A percentile compares a stretch with the other conserved stretches of the same genome.
phyloP scores from a whole-genome alignment of 208 protist genomes.

The Leishmania tropica region DNA sequence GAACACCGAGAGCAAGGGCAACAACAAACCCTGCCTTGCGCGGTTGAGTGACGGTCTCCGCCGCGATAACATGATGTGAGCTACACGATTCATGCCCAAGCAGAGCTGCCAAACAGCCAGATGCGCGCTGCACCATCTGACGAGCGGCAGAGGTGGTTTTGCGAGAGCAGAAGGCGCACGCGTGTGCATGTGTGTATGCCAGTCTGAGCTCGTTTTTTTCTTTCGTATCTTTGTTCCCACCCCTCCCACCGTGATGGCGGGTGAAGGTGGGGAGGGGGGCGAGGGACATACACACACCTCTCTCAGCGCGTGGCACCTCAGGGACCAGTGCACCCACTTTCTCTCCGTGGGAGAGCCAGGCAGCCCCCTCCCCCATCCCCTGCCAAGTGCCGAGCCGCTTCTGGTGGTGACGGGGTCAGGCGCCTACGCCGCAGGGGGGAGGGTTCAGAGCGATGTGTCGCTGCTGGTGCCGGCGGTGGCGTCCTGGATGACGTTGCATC shows the following conservation, averaged over 20 bases:
- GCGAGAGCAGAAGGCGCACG: not conserved
- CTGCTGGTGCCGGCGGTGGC: not conserved
- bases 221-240: not conserved
- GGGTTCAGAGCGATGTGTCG: not conserved
- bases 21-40: not conserved
- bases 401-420: not conserved
- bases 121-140: not conserved
- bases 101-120: not conserved
- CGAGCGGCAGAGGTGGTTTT: not conserved
- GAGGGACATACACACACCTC: not conserved
- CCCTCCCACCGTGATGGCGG: not conserved
- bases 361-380: not conserved
- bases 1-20: not conserved
- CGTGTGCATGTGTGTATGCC: not conserved
- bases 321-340: not conserved
- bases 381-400: not conserved
- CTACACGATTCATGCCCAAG: not conserved
- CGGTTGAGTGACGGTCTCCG: not conserved
- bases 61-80: constrained; percentile 18
- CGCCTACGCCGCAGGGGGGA: not conserved
- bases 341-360: not conserved
- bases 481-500: not conserved
- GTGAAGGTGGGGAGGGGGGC: not conserved
- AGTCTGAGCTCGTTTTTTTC: not conserved
- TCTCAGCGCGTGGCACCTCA: not conserved